Conservation (phyloP, 2,329 filamentous ascomycete species). For the Botryotinia calthae region DNA sequence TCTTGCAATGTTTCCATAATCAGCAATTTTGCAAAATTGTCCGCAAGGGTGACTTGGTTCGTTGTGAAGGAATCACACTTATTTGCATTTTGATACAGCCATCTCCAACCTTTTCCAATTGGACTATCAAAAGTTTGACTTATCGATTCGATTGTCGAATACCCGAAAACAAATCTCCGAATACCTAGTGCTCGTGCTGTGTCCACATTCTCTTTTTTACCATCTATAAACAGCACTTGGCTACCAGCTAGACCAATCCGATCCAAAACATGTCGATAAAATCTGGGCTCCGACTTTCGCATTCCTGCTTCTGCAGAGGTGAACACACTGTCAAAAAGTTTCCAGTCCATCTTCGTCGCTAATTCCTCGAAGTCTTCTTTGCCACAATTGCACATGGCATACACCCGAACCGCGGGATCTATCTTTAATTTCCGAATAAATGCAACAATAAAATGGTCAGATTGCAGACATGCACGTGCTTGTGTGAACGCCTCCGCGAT, state of each 20-base stretch:
- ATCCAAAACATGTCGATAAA: background rate
- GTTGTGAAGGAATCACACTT: background rate
- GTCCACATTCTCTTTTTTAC: background rate
- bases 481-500: background rate
- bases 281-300: background rate
- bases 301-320: background rate
- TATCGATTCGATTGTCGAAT: background rate
- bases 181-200: background rate
- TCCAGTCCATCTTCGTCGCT: background rate
- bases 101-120: background rate
- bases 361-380: background rate
- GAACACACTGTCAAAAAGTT: background rate
- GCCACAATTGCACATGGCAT: background rate
- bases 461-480: background rate
- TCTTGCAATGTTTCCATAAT: background rate
- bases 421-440: background rate
- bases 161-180: background rate
- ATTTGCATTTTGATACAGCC: background rate
- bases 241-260: background rate
- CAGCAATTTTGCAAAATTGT: background rate
- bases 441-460: background rate
- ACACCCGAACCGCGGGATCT: background rate
- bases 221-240: background rate
- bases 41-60: background rate
- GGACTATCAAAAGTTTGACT: background rate